Evolutionary conservation across 495 filamentous ascomycete genomes (phyloP), one percentile per base, ranked within the genome.

Genomic region (Achaetomiella virescens): DNA sequence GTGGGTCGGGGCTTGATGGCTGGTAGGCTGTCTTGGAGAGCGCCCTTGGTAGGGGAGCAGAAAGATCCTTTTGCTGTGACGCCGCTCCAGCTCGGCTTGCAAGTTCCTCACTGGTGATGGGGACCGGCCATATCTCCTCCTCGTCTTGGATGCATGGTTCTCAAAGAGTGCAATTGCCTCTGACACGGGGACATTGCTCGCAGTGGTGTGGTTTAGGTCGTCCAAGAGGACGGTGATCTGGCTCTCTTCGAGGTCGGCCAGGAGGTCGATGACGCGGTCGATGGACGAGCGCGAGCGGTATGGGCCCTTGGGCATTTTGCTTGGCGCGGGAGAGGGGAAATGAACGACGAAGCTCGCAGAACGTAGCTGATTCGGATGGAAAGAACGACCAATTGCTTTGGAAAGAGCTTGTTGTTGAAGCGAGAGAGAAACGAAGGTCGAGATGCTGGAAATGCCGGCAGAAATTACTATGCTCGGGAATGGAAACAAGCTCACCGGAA

Each of bases 241-340:
- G 43, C 33, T 49, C 0, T 72, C 70, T 48, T 68, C 65, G 29
- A 72, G 60, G 52, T 71, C 70, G 44, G 63, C 61, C 56, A 72
- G 66, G 60, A 72, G 67, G 50, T 68, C 67, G 27, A 72, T 58
- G 58, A 71, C 69, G 17, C 66, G 68, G 67, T 72, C 70, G 60
- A 72, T 60, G 12, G 70, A 72, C 37, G 70, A 72, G 20, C 62
- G 60, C 44, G 62, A 62, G 40, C 67, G 65, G 42, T 61, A 61
- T 48, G 67, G 70, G 41, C 66, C 58, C 42, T 63, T 63, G 59
- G 70, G 52, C 70, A 72, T 72, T 12, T 56, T 61, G 55, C 52
- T 37, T 36, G 38, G 17, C 31, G 12, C 10, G n/a, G 43, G 31
- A 25, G 6, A 37, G 15, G 36, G 37, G 12, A 42, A 56, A 21